Evolutionary conservation across 2,329 filamentous ascomycete species (phyloP), one percentile per base, ranked within the genome.

Genomic region (Aspergillus aculeatus): DNA sequence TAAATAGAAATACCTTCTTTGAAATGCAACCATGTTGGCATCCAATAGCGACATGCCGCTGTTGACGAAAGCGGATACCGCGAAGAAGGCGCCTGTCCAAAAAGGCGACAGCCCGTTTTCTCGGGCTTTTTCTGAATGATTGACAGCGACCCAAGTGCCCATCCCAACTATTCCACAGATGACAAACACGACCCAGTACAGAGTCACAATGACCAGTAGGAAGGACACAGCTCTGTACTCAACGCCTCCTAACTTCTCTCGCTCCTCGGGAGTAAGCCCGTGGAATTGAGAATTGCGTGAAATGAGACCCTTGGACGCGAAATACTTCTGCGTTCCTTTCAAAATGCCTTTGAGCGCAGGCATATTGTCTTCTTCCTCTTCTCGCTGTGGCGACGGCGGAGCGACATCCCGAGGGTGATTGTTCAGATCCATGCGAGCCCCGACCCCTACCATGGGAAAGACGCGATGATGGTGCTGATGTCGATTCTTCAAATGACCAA

Each of bases 11-110:
- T 54, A 75, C 73, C 66, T 71, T 32, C 66, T 75, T 57, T 78
- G 75, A 24, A 81, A 73, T 14, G 78, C 77, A 53, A 77, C 77
- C 78, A 84, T 83, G 56, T 84, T 84, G 12, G 77, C 75, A 63
- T 83, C 81, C 14, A 83, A 71, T n/a, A 83, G 70, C 23, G 76
- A 79, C 82, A 84, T 83, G 51, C 82, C 82, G 29, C 77, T 81
- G 64, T 84, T 84, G 62, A 82, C 83, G 66, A 84, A 84, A 0
- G 82, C 82, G 44, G 81, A 83, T 1, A 83, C 77, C 1, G 81
- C 82, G 61, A 83, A 82, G 68, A 84, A 84, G 4, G 66, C 75
- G 38, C 77, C 73, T 47, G 73, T 73, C 78, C 77, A 78, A 63
- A 80, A 83, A 11, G 82, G 81, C 49, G 80, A 78, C 21, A 84